These are phyloP conservation scores for Dendryphion nanum DNA, from an alignment of 2,329 filamentous ascomycete species.

Conservation along the genomic window DNA sequence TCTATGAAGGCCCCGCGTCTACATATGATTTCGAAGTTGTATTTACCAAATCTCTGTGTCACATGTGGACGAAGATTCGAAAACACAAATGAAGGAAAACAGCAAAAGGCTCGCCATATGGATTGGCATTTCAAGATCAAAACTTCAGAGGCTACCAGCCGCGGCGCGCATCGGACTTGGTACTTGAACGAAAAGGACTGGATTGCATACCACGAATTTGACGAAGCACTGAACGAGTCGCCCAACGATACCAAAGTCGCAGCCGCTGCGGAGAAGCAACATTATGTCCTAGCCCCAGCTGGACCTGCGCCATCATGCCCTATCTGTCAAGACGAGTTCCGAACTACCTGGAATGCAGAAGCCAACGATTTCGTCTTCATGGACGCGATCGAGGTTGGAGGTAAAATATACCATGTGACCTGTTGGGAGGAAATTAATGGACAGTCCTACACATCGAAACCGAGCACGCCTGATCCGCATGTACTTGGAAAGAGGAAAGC, in stretches of 20 bases:
- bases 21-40: constrained; percentile 70
- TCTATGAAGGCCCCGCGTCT: constrained; percentile 76
- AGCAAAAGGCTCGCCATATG: constrained; percentile 86
- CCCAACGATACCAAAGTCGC: constrained; percentile 27
- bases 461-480: constrained; percentile 32
- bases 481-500: constrained; percentile 38
- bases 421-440: constrained; percentile 70
- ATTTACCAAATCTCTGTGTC: constrained; percentile 85
- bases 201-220: constrained; percentile 78
- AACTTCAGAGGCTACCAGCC: constrained; percentile 80
- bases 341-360: constrained; percentile 87
- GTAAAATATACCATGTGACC: constrained; percentile 82
- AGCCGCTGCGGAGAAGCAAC: constrained; percentile 47
- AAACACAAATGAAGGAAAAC: constrained; percentile 72
- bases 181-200: constrained; percentile 94
- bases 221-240: constrained; percentile 56
- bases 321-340: constrained; percentile 94
- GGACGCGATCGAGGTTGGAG: constrained; percentile 76
- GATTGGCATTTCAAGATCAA: constrained; percentile 99
- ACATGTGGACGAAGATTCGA: constrained; percentile 89
- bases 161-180: constrained; percentile 89
- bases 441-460: constrained; percentile 29
- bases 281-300: constrained; percentile 82
- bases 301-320: constrained; percentile 73
- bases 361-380: constrained; percentile 97